Evolutionary conservation across 1,284 basidiomycete species (phyloP), one percentile per base, ranked within the genome.

Genomic region (Ganoderma lingzhi): DNA sequence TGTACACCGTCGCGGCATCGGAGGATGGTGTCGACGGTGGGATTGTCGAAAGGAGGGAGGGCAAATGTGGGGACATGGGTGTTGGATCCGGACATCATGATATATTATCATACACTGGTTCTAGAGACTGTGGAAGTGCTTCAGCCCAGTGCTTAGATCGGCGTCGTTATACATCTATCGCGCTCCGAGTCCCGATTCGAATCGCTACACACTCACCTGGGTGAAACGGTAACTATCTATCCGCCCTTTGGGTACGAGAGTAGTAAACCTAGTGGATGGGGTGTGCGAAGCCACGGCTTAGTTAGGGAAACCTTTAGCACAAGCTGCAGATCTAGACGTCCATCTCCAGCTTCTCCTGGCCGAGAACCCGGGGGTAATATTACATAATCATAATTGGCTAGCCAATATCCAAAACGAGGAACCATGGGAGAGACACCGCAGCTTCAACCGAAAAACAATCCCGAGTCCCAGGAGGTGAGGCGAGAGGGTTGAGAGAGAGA

Each of bases 1-100:
- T 65, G 65, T 14, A 67, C 62, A 10, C 56, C 39, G 41, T 70
- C 64, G n/a, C 37, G 60, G 15, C 66, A 42, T 30, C 65, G 66
- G 28, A 72, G 56, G 59, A 72, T 58, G 35, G 35, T 23, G 9
- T 59, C 56, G 8, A 32, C 56, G 3, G 6, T 8, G 19, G 56
- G n/a, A 39, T 59, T 59, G 56, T 39, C 56, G 56, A 59, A 59
- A 2, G 56, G 56, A 39, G 56, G 6, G 32, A 59, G 56, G 35
- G 56, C 56, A 12, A 39, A 59, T 6, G 35, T 59, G 35, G 56
- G 56, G 6, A 35, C 56, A n/a, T 8, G 56, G 6, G 56, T 15
- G 9, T 59, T 35, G 17, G 56, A 23, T 48, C 45, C 45, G n/a
- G 45, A 59, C 56, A 59, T 59, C 35, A 59, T 59, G 23, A 23